Evolutionary conservation across 2,329 filamentous ascomycete species (phyloP).

Genomic region (Aspergillus sp.): DNA sequence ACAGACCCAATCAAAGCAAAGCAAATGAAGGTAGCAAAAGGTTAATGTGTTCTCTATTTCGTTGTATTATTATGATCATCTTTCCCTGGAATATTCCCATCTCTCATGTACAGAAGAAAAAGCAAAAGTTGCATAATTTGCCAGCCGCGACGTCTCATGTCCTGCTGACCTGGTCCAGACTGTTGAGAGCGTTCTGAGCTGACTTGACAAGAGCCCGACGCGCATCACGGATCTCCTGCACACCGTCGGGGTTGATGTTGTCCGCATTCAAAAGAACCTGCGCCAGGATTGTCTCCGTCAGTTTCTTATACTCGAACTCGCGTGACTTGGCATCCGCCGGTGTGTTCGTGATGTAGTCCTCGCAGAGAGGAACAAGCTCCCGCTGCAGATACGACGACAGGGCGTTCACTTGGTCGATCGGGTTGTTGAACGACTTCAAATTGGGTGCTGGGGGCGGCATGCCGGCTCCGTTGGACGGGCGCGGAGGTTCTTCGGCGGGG

Average conservation of each 20-base stretch:
- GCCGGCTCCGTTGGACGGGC: slow-evolving; percentile 19
- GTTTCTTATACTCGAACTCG: slow-evolving; percentile 46
- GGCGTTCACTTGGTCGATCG: slow-evolving; percentile 42
- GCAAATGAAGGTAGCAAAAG: not conserved
- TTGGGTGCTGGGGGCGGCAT: slow-evolving; percentile 38
- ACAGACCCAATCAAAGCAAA: slow-evolving; percentile 7
- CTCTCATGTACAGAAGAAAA: slow-evolving; percentile 4
- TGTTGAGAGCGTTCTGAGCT: slow-evolving; percentile 42
- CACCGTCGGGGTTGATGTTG: slow-evolving; percentile 71
- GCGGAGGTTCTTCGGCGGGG: slow-evolving; percentile 15
- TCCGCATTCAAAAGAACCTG: slow-evolving; percentile 61
- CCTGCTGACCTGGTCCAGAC: slow-evolving; percentile 38
- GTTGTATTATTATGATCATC: slow-evolving; percentile 2
- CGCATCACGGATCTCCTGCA: slow-evolving; percentile 56
- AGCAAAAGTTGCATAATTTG: not conserved
- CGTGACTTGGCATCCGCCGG: slow-evolving; percentile 44
- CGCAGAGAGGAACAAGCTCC: slow-evolving; percentile 41
- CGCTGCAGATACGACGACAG: slow-evolving; percentile 41
- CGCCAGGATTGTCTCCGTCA: slow-evolving; percentile 47
- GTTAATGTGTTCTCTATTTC: not conserved
- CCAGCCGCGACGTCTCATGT: slow-evolving; percentile 1
- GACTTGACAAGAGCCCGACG: slow-evolving; percentile 47
- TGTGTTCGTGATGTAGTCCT: slow-evolving; percentile 41
- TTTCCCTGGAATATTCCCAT: not conserved
- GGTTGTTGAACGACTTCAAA: slow-evolving; percentile 32